These are phyloP conservation scores for Cnidoscolus chayamansa DNA, from an alignment of 441 rosid genomes.

Conservation along the genomic window DNA sequence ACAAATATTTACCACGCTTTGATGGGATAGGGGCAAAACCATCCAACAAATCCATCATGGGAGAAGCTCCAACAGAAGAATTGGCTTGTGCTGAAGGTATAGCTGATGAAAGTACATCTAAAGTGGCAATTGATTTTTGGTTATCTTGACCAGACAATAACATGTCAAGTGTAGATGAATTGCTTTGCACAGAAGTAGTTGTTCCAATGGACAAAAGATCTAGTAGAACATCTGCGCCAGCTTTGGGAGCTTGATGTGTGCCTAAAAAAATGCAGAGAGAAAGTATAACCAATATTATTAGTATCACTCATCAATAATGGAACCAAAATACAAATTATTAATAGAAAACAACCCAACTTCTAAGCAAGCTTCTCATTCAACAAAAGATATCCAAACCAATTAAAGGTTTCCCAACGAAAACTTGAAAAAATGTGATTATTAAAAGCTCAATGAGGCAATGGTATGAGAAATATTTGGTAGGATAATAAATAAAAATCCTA, in stretches of 20 bases:
- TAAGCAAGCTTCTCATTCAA: slow-evolving; percentile 11
- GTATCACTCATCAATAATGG: slow-evolving; percentile 11
- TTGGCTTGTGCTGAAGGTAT: slow-evolving; percentile 34
- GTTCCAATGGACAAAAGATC: slow-evolving; percentile 90
- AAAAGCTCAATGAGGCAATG: not conserved
- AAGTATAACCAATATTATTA: slow-evolving; percentile 11
- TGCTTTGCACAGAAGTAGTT: slow-evolving; percentile 47
- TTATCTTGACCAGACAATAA: slow-evolving; percentile 48
- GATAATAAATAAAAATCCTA: not conserved
- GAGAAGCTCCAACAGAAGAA: slow-evolving; percentile 47
- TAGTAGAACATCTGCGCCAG: slow-evolving; percentile 73
- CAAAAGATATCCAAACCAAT: not conserved
- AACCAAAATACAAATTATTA: not conserved
- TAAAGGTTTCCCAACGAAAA: not conserved
- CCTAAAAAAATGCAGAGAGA: slow-evolving; percentile 36
- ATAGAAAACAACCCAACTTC: not conserved
- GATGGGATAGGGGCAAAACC: slow-evolving; percentile 64
- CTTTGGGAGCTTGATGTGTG: slow-evolving; percentile 57
- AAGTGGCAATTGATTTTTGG: slow-evolving; percentile 34
- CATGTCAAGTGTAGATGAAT: slow-evolving; percentile 49
- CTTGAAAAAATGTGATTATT: not conserved
- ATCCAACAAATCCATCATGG: slow-evolving; percentile 81
- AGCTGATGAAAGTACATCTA: slow-evolving; percentile 51
- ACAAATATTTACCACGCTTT: slow-evolving; percentile 48
- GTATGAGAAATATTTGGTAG: not conserved